Evolutionary conservation across 2,329 filamentous ascomycete genomes (phyloP), one percentile per base, ranked within the genome.

Genomic region (Exophiala sp.): DNA sequence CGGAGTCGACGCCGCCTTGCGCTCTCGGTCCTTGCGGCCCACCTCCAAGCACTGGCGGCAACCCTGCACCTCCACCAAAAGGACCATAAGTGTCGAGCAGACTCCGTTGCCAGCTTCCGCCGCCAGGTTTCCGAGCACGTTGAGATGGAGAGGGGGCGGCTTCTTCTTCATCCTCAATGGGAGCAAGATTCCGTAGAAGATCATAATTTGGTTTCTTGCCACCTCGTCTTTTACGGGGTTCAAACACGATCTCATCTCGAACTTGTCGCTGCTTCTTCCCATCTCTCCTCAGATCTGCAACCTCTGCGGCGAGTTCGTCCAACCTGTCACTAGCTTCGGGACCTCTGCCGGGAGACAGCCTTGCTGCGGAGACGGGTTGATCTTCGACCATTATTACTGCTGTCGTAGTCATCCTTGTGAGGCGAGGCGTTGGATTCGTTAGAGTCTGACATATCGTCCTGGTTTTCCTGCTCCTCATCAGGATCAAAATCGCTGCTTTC

Each of bases 11-110:
- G 46, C 85, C 87, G 22, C 84, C 89, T 53, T 81, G 80, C 18
- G 86, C 86, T 10, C 80, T 85, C 37, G 81, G 81, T 48, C 83
- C 85, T 73, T 64, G 63, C 14, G 65, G 64, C 3, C 86, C 83
- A 1, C 87, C 88, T 53, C 76, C 82, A 48, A 91, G 78, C 10
- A 93, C 74, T 13, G 88, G 80, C 24, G 82, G 78, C 35, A 77
- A 78, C 29, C 87, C 87, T 37, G 83, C 82, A 39, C 86, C 86
- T 35, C 93, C 89, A 51, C 89, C 93, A 67, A 98, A 97, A 2
- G 93, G 93, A 7, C 93, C 93, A 64, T 85, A 88, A 0, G 89
- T 95, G 18, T 88, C 89, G 68, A 95, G 91, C 24, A 97, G 76
- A 50, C 79, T 87, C 43, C 89, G 85, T 64, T 91, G 88, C 82